Base-by-base conservation (phyloP, 345 rosid species). In the Populus alba region DNA sequence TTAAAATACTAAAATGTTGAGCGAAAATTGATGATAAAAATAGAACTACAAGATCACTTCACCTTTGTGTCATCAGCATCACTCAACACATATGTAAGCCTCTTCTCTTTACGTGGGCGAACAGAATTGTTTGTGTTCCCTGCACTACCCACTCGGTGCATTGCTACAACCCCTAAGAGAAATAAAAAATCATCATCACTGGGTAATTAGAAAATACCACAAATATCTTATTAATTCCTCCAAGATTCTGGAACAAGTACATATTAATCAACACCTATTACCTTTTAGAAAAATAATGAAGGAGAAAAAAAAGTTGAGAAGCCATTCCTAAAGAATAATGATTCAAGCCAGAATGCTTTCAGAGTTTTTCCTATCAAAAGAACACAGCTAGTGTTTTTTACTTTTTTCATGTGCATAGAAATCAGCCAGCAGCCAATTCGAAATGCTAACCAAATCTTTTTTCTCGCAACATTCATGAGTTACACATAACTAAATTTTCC, bases 81-180 rank as follows among this genome's bases (percentile, higher is more conserved):
- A 79, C 78, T 97, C 84, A 94, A 83, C 25, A 97, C 93, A 87
- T 92, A 97, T 0, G 99, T 94, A 80, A 97, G 88, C 86, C 94
- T 90, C 85, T 94, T 97, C 92, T 94, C 99, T 83, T 94, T 97
- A 61, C 98, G 97, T 59, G 91, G 88, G 45, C 98, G 98, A 80
- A 83, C 89, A 81, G 98, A 92, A 89, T 91, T 90, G 66, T 83
- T 72, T 29, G 88, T 91, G 86, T 95, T 97, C 82, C 98, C 98
- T 13, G 97, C 89, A 91, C 99, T 97, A 78, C 96, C 99, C 85
- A 97, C 98, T 3, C 98, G 97, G 94, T 97, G 99, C 99, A 97
- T 97, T 66, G 89, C 90, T 81, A 81, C 73, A 78, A 77, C 67
- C 85, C 89, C 91, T 85, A 78, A 76, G 41, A 69, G 39, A 74